phyloP scores from a whole-genome alignment of 768 basidiomycete species.

The Termitomyces sp. region DNA sequence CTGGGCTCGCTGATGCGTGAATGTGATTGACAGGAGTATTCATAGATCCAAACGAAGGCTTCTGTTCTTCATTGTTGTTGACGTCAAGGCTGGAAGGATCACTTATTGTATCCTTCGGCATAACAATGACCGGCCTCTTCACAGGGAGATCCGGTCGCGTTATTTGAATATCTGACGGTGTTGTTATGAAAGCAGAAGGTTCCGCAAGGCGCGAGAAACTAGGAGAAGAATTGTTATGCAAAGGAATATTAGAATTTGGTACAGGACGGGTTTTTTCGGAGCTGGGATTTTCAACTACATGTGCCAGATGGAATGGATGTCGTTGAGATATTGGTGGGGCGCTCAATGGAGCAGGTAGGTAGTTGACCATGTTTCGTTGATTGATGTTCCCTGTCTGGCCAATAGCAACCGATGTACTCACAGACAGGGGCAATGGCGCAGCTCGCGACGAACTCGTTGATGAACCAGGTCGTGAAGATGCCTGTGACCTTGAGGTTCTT shows the following conservation, averaged over 20 bases:
- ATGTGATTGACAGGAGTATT: neutral
- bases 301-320: neutral
- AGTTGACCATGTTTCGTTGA: neutral
- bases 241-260: neutral
- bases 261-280: neutral
- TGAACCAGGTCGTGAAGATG: conserved; percentile 2
- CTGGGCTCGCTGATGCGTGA: neutral
- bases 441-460: neutral
- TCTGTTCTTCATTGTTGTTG: neutral
- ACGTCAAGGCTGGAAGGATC: neutral
- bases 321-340: conserved; percentile 1
- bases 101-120: neutral
- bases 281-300: neutral
- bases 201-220: neutral
- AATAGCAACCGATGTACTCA: neutral
- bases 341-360: conserved; percentile 6
- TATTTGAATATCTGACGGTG: neutral
- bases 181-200: neutral
- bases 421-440: conserved; percentile 3
- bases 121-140: neutral
- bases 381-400: neutral
- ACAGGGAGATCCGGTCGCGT: neutral
- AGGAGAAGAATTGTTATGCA: neutral
- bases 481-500: neutral
- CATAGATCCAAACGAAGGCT: neutral